Base-by-base conservation (phyloP, 1,139 yeast genomes). In the Hyphopichia khmerensis region DNA sequence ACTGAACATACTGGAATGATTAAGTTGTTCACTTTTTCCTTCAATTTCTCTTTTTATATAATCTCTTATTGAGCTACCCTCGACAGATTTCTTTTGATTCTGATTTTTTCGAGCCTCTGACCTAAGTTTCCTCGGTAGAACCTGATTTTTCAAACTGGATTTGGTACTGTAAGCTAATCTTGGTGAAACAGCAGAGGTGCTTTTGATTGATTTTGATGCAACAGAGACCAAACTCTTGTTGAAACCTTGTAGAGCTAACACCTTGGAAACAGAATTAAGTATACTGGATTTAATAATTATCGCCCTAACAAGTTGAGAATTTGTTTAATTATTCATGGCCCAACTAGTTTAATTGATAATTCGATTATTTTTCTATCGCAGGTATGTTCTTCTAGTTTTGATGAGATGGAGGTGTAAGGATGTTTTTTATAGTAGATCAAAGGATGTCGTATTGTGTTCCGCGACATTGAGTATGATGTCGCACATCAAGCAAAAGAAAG, bases 1-100 rank as follows among this genome's bases (percentile, higher is more conserved):
- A 14, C 65, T 50, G 49, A 67, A 69, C 78, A 72, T 72, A 30
- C 46, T 38, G 13, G 48, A 37, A 11, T 26, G n/a, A 26, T 26
- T 26, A 3, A 26, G 10, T 11, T 26, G 29, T 8, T 26, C 29
- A 11, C 29, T 26, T 26, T 11, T 8, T 11, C 5, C 11, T 9
- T 26, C 29, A 26, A 26, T 26, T 26, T 11, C 29, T 26, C 29
- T 7, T 4, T 13, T 26, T 26, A 26, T 26, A 11, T 8, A 26
- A 9, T 26, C n/a, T 26, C n/a, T 26, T 9, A 26, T 26, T 26
- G n/a, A 11, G 5, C 10, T 26, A 13, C n/a, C 4, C n/a, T 26
- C n/a, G 24, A 21, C 24, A n/a, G n/a, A n/a, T n/a, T n/a, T n/a
- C n/a, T n/a, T n/a, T n/a, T n/a, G n/a, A n/a, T 21, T 21, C 24